Evolutionary conservation across 306 rosid genomes (phyloP), one percentile per base, ranked within the genome.

Genomic region (barrel medic (Medicago truncatula)): DNA sequence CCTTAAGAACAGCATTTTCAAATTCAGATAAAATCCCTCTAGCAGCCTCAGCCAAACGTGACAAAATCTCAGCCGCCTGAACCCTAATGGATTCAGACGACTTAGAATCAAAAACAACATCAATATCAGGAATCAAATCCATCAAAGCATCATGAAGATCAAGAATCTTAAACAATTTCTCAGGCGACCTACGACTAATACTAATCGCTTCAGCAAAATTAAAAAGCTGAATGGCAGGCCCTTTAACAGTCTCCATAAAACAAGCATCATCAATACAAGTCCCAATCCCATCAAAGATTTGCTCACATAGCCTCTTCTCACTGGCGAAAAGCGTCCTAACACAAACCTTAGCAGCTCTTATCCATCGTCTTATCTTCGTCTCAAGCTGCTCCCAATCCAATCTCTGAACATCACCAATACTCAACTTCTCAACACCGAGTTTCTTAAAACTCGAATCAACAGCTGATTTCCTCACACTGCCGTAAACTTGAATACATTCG

Each of bases 341-440:
- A 70, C 91, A 90, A n/a, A 88, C 92, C 84, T 83, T 90, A 3
- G 98, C 98, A 25, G 96, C 97, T 28, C 82, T 75, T 58, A 92
- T 96, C 99, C 99, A 96, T 31, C 98, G 82, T 46, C 96, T 81
- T 87, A 96, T 96, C 96, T 96, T 96, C 65, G 86, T 23, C 67
- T 90, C 99, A 2, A 96, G 90, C 84, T 85, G 86, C 3, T 87
- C 95, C 98, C 98, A 92, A 83, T 92, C 92, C 54, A 96, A 68
- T 84, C 97, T 76, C 91, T 96, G 99, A 8, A 96, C 86, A 52
- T 92, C 99, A 4, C 99, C 98, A 63, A 96, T 96, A 84, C 99
- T 92, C 18, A 96, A 76, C 44, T 89, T 96, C 75, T 96, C 99
- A 39, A 96, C 73, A 13, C 94, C 92, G 0, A 96, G 96, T 31